Evolutionary conservation across 1,284 basidiomycete species (phyloP), one percentile per base, ranked within the genome.

Genomic region (Pascua guehoae): DNA sequence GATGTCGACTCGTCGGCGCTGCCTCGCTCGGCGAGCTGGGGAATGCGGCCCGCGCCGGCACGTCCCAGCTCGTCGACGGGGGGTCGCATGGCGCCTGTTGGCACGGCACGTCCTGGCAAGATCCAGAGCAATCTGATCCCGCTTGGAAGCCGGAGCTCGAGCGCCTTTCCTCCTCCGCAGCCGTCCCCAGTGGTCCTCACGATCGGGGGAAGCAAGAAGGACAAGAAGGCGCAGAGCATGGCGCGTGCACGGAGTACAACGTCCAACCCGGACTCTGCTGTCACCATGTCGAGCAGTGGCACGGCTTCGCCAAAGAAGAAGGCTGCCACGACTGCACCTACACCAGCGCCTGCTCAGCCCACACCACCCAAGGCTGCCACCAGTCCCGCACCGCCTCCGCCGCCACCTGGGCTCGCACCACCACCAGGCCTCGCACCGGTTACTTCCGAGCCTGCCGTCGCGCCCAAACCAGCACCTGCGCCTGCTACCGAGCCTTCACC

Each of bases 1-100:
- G 73, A 73, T 47, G 53, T 64, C 50, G 69, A 69, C 60, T 49
- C 69, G 72, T 70, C 78, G 66, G 85, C 84, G 49, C 79, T 94
- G 47, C 91, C 91, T 41, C 86, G 88, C 55, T 85, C 86, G 11
- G 89, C 91, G 12, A 86, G 88, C 32, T 95, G 91, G 91, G 91
- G 68, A 17, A 73, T 72, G 56, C 57, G 56, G 5, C 62, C 62
- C 9, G 42, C 41, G 10, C 53, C 57, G 2, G 47, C 57, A 9
- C 53, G 57, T 8, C 47, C 61, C 4, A 49, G 55, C 12, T 56
- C 61, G 9, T 48, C 58, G n/a, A 40, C 56, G 18, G 47, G 41
- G 4, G 42, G 43, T 10, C 61, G 54, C 24, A 42, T 53, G 12
- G 44, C 54, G 24, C 60, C 64, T 2, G 58, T 68, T 46, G 66